Percentiles rank a stretch among this genome's conserved stretches.
These are phyloP conservation scores for Irineochytrium annulatum DNA, from an alignment of 192 early-diverging fungal genomes.

Conservation along the genomic window DNA sequence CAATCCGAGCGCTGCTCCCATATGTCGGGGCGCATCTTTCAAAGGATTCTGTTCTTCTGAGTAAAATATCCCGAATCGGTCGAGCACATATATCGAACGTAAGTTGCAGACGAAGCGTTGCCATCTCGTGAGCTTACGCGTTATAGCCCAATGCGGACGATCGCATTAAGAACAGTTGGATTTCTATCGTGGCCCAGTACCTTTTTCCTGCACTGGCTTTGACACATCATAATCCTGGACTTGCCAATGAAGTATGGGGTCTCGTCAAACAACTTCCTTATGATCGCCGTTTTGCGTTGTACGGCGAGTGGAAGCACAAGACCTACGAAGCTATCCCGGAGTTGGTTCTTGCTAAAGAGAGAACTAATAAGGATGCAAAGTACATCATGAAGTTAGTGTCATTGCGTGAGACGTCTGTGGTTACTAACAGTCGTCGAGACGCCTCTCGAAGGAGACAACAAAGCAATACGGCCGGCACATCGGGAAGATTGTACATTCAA, in stretches of 20 bases:
- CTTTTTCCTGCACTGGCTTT: constrained; percentile 67
- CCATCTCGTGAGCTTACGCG: neutral
- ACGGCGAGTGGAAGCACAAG: constrained; percentile 74
- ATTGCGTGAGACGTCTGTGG: neutral
- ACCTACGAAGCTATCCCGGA: constrained; percentile 54
- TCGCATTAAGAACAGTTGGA: constrained; percentile 34
- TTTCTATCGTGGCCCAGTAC: constrained; percentile 38
- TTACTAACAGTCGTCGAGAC: constrained; percentile 26
- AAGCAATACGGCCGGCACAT: constrained; percentile 68
- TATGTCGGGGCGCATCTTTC: constrained; percentile 38
- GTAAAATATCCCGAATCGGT: constrained; percentile 46
- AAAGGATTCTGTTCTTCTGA: constrained; percentile 37
- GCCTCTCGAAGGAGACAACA: constrained; percentile 69
- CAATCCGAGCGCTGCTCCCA: constrained; percentile 23
- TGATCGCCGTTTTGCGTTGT: constrained; percentile 61
- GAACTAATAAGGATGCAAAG: constrained; percentile 50
- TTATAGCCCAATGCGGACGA: constrained; percentile 10
- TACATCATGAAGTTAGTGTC: constrained; percentile 47
- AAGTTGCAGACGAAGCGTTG: neutral
- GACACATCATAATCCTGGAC: constrained; percentile 60
- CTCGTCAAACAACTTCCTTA: constrained; percentile 58
- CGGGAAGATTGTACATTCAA: constrained; percentile 69
- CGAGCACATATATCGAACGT: constrained; percentile 28
- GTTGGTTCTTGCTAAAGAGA: constrained; percentile 41
- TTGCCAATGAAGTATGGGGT: constrained; percentile 59